Evolutionary conservation across 1,284 basidiomycete genomes (phyloP).

Genomic region (Anthracocystis setariae): DNA sequence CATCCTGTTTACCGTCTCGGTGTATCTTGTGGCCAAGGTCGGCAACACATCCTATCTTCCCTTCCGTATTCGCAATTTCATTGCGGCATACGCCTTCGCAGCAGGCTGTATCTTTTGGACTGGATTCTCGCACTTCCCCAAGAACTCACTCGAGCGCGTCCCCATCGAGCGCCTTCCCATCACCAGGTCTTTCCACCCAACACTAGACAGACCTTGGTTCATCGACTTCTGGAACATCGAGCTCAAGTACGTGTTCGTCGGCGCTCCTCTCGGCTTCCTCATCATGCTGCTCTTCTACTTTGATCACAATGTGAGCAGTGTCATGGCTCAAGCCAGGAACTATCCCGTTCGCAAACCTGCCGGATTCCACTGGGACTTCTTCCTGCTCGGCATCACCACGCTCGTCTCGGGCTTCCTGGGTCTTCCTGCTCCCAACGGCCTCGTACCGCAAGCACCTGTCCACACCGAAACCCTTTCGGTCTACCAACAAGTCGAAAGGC

Average conservation of each 20-base stretch:
- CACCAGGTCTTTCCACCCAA: constrained; percentile 71
- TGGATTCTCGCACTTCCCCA: constrained; percentile 68
- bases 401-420: constrained; percentile 91
- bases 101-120: constrained; percentile 69
- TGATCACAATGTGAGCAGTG: constrained; percentile 76
- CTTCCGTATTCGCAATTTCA: constrained; percentile 66
- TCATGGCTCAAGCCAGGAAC: constrained; percentile 91
- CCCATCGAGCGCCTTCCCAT: constrained; percentile 63
- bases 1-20: constrained; percentile 69
- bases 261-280: constrained; percentile 73
- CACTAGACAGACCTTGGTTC: constrained; percentile 81
- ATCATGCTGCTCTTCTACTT: constrained; percentile 67
- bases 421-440: constrained; percentile 89
- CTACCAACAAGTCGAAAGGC: constrained; percentile 72
- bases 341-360: constrained; percentile 91
- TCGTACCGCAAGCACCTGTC: constrained; percentile 93
- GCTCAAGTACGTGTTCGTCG: constrained; percentile 86
- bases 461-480: constrained; percentile 87
- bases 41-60: constrained; percentile 64
- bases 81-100: constrained; percentile 68
- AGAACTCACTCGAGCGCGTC: constrained; percentile 56
- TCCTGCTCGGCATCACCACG: constrained; percentile 88
- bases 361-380: constrained; percentile 81
- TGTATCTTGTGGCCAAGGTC: constrained; percentile 65
- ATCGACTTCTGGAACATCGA: constrained; percentile 91